These are phyloP conservation scores for Triadica sebifera DNA, from an alignment of 345 rosid genomes.

Conservation along the genomic window DNA sequence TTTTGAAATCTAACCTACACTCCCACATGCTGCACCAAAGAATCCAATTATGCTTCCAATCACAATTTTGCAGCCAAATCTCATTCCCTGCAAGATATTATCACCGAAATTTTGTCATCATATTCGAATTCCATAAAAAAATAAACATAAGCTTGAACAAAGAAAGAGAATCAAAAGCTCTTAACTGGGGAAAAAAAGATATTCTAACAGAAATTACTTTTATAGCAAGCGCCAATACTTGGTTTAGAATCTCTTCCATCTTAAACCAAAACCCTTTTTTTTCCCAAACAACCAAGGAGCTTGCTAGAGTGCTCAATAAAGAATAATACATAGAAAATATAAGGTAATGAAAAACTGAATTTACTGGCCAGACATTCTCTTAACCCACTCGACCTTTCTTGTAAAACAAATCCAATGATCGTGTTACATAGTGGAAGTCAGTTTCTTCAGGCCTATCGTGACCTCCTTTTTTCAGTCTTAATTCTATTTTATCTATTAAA, in stretches of 20 bases:
- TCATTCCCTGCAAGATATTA: slow-evolving; percentile 47
- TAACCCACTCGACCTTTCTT: slow-evolving; percentile 32
- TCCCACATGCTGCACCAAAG: slow-evolving; percentile 88
- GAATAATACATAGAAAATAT: neutral
- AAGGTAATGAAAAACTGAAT: slow-evolving; percentile 1
- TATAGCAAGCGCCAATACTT: neutral
- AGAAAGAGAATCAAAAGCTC: neutral
- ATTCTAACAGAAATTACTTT: neutral
- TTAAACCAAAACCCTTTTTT: too few relatives aligned
- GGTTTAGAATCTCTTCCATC: neutral
- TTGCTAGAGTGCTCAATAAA: too few relatives aligned
- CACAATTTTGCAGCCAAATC: slow-evolving; percentile 70
- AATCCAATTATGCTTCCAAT: slow-evolving; percentile 65
- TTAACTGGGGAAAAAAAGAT: neutral
- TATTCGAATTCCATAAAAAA: neutral
- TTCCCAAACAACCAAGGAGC: too few relatives aligned
- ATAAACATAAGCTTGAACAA: neutral
- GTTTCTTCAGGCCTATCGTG: neutral
- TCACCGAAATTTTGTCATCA: neutral
- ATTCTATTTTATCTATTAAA: slow-evolving; percentile 26
- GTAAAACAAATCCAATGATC: slow-evolving; percentile 21
- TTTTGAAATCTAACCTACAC: slow-evolving; percentile 38
- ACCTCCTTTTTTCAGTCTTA: slow-evolving; percentile 14
- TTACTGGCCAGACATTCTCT: slow-evolving; percentile 45
- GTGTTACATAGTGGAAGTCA: slow-evolving; percentile 1